phyloP scores from a whole-genome alignment of 1,139 yeast species.

The Pichia cactophila region DNA sequence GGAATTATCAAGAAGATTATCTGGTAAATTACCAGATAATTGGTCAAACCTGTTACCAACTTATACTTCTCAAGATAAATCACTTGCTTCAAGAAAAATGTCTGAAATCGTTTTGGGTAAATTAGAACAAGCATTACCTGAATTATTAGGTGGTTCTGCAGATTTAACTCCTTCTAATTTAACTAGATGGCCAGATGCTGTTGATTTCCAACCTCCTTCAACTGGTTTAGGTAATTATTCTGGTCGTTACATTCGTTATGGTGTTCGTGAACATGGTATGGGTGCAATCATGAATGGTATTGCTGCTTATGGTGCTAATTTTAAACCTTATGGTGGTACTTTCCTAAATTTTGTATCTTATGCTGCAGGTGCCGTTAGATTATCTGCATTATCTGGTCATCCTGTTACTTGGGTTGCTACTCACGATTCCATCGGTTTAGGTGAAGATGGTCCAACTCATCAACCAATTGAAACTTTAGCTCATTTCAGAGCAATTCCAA shows the following conservation, averaged over 20 bases:
- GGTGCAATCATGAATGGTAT: conserved; percentile 99
- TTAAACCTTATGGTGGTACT: conserved; percentile 94
- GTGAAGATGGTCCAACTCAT: conserved; percentile 99
- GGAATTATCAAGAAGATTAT: conserved; percentile 76
- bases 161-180: conserved; percentile 97
- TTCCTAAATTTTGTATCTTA: conserved; percentile 97
- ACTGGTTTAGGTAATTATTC: conserved; percentile 76
- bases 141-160: conserved; percentile 96
- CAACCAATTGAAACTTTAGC: conserved; percentile 99
- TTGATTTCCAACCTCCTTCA: conserved; percentile 89
- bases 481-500: conserved; percentile 96
- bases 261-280: conserved; percentile 99
- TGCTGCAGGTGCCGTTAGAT: conserved; percentile 96
- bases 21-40: conserved; percentile 71
- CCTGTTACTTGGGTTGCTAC: conserved; percentile 98
- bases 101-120: conserved; percentile 73
- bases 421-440: conserved; percentile 97
- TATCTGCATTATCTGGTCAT: conserved; percentile 88
- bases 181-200: conserved; percentile 80
- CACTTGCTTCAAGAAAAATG: conserved; percentile 92
- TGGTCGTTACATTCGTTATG: conserved; percentile 96
- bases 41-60: conserved; percentile 79
- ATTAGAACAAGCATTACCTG: conserved; percentile 67
- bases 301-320: conserved; percentile 89
- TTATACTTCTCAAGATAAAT: conserved; percentile 70